Conservation (phyloP, 2,329 filamentous ascomycete species). For the Alternaria metachromatica region DNA sequence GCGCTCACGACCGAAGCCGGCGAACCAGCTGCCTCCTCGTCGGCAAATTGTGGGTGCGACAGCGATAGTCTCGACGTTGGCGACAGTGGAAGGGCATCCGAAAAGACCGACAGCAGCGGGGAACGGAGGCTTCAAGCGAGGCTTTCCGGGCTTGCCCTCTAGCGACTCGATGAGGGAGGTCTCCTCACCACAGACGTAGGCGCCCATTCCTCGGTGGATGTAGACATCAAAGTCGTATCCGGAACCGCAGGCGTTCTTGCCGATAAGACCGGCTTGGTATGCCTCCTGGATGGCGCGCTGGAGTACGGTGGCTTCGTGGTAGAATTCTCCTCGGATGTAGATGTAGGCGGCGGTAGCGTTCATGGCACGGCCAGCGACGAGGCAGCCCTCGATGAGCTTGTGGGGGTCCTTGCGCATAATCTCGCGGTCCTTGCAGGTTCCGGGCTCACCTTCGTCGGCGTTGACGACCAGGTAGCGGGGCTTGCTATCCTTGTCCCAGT, state of each 20-base stretch:
- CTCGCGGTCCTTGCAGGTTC: conserved; percentile 99
- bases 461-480: conserved; percentile 98
- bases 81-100: conserved; percentile 95
- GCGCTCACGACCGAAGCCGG: conserved; percentile 89
- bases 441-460: conserved; percentile 97
- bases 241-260: conserved; percentile 96
- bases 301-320: conserved; percentile 90
- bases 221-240: conserved; percentile 99
- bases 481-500: conserved; percentile 97
- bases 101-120: conserved; percentile 96
- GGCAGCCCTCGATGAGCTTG: conserved; percentile 96
- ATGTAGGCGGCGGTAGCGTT: conserved; percentile 99
- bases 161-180: conserved; percentile 97
- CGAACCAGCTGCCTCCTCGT: conserved; percentile 92
- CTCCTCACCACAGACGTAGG: conserved; percentile 98
- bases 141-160: conserved; percentile 98
- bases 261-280: conserved; percentile 91
- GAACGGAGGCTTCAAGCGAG: conserved; percentile 97
- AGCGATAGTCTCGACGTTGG: conserved; percentile 96
- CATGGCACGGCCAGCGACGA: conserved; percentile 96
- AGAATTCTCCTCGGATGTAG: conserved; percentile 98
- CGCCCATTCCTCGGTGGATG: conserved; percentile 94
- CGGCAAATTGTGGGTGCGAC: conserved; percentile 96
- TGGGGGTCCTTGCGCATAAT: conserved; percentile 99
- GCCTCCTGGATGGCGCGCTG: conserved; percentile 98